Base-by-base conservation (phyloP, 805 yeast species). In the Kodamaea laetipori region DNA sequence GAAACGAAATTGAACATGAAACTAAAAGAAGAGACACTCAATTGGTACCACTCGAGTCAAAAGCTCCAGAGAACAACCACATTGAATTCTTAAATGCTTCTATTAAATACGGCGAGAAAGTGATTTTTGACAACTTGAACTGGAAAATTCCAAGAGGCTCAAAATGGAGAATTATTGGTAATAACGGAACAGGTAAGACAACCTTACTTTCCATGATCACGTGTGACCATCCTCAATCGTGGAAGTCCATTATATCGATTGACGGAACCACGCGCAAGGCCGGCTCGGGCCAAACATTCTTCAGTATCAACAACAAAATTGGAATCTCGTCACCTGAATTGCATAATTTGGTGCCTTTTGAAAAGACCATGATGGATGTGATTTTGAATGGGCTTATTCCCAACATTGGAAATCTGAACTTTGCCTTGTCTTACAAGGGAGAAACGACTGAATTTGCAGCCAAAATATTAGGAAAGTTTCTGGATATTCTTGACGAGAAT, bases 141-240 rank as follows among this genome's bases (percentile, higher is more conserved):
- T 86, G 96, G 90, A 66, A 64, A 6, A 83, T 90, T 9, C 67
- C 70, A 3, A 69, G 69, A 33, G 95, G 95, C 3, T 86, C 88
- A 27, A 83, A 79, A 55, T 89, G 97, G 95, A 95, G 94, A 58
- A 73, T 92, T 23, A 69, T 84, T 44, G 99, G 99, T 2, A 78
- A 81, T 45, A 92, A 94, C 52, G 99, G 99, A 1, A 77, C 95
- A 0, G 99, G 99, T 0, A 92, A 92, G 61, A 86, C 97, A 1
- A 94, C 99, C 0, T 65, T 92, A 17, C 64, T 94, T 11, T 80
- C 97, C 2, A 61, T 94, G 36, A 72, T 92, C 21, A 90, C 96
- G 0, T 90, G 96, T 3, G 99, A 92, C 55, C 99, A 92, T 60
- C 99, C 99, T 1, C 97, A 92, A 64, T 83, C 97, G 1, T 92